phyloP scores from a whole-genome alignment of 305 asterid genomes.

The Andrographis paniculata region DNA sequence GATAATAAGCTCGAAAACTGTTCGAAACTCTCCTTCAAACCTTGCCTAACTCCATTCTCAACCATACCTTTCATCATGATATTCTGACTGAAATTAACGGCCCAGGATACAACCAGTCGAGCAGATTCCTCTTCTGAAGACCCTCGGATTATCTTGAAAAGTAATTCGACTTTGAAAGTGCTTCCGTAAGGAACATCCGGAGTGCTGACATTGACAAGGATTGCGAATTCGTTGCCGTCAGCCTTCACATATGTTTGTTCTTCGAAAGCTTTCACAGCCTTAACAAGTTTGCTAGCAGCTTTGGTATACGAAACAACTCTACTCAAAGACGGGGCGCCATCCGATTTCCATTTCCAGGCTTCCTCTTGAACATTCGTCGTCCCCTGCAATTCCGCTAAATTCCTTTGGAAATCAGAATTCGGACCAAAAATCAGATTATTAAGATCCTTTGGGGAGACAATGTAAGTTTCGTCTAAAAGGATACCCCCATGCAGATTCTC shows the following conservation, averaged over 20 bases:
- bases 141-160: conserved; percentile 59
- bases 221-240: conserved; percentile 45
- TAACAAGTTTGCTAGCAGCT: conserved; percentile 65
- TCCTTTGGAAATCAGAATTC: conserved; percentile 45
- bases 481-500: conserved; percentile 62
- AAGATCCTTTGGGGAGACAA: conserved; percentile 41
- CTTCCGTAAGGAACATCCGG: conserved; percentile 91
- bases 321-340: conserved; percentile 31
- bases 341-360: conserved; percentile 61
- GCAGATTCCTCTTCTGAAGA: conserved; percentile 46
- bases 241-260: conserved; percentile 60
- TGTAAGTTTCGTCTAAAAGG: conserved; percentile 59
- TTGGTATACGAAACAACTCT: conserved; percentile 56
- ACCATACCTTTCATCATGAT: conserved; percentile 78
- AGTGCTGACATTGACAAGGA: conserved; percentile 47
- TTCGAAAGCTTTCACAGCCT: conserved; percentile 74
- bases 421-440: conserved; percentile 57
- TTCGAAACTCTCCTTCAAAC: conserved; percentile 67
- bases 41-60: conserved; percentile 70
- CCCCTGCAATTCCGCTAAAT: conserved; percentile 56
- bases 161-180: conserved; percentile 58
- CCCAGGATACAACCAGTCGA: conserved; percentile 68
- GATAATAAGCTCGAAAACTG: conserved; percentile 56
- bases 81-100: conserved; percentile 48
- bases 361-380: conserved; percentile 52